Evolutionary conservation across 2,329 filamentous ascomycete genomes (phyloP).

Genomic region (Gyromitra esculenta): DNA sequence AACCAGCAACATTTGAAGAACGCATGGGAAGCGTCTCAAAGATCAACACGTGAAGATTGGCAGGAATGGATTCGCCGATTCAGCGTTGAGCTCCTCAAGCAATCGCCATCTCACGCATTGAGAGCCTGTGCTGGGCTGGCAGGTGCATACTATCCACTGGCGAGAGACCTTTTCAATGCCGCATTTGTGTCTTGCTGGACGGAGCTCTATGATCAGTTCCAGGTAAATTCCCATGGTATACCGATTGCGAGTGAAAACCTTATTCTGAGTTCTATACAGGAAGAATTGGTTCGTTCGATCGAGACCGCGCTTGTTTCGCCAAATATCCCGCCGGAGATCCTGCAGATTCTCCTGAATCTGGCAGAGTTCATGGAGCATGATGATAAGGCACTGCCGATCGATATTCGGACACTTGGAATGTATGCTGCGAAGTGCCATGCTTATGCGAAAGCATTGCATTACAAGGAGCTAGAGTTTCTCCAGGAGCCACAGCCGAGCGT

Average conservation of each 20-base stretch:
- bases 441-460: conserved; percentile 96
- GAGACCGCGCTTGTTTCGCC: conserved; percentile 94
- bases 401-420: conserved; percentile 91
- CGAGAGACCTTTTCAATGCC: conserved; percentile 95
- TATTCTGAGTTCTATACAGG: conserved; percentile 60
- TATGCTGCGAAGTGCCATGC: conserved; percentile 97
- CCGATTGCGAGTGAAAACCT: conserved; percentile 1
- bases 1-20: conserved; percentile 97
- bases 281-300: conserved; percentile 94
- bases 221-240: conserved; percentile 61
- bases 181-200: conserved; percentile 99
- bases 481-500: conserved; percentile 96
- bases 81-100: conserved; percentile 91
- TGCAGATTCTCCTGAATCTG: conserved; percentile 92
- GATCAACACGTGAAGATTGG: conserved; percentile 98
- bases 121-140: conserved; percentile 91
- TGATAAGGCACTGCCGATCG: conserved; percentile 96
- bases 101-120: conserved; percentile 94
- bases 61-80: conserved; percentile 98
- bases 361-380: conserved; percentile 99
- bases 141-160: conserved; percentile 88
- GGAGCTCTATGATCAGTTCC: conserved; percentile 94
- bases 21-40: conserved; percentile 96
- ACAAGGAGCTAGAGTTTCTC: conserved; percentile 98
- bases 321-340: conserved; percentile 93